These are phyloP conservation scores for Fomes fomentarius DNA, from an alignment of 1,284 basidiomycete genomes.

Conservation along the genomic window DNA sequence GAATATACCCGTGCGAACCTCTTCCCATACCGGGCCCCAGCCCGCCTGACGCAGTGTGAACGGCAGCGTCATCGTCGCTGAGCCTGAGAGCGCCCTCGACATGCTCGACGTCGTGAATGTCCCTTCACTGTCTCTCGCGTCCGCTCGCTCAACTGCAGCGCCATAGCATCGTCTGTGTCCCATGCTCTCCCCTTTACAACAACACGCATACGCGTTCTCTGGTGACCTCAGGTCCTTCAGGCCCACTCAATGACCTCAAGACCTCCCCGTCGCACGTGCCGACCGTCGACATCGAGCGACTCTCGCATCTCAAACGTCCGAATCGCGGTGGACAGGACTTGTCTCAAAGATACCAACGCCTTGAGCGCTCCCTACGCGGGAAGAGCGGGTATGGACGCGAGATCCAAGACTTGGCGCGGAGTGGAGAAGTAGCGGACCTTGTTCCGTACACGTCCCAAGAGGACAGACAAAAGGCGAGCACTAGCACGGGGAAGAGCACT, in stretches of 20 bases:
- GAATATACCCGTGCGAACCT: slow-evolving; percentile 18
- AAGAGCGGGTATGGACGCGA: slow-evolving; percentile 44
- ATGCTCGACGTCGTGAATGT: slow-evolving; percentile 24
- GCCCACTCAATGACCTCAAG: slow-evolving; percentile 10
- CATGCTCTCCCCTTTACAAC: not conserved
- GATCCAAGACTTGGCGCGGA: slow-evolving; percentile 29
- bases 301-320: slow-evolving; percentile 24
- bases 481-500: slow-evolving; percentile 5
- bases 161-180: not conserved
- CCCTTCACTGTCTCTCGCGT: slow-evolving; percentile 13
- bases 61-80: not conserved
- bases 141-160: slow-evolving; percentile 6
- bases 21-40: not conserved
- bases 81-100: slow-evolving; percentile 16
- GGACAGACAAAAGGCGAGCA: slow-evolving; percentile 5
- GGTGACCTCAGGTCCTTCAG: not conserved
- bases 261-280: slow-evolving; percentile 5
- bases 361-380: slow-evolving; percentile 57
- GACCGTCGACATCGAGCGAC: slow-evolving; percentile 7
- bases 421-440: slow-evolving; percentile 13
- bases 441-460: slow-evolving; percentile 11
- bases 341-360: slow-evolving; percentile 50
- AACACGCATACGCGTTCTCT: not conserved
- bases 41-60: not conserved
- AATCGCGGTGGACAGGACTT: slow-evolving; percentile 50